Conservation (phyloP, 805 yeast species). For the Candida railenensis region DNA sequence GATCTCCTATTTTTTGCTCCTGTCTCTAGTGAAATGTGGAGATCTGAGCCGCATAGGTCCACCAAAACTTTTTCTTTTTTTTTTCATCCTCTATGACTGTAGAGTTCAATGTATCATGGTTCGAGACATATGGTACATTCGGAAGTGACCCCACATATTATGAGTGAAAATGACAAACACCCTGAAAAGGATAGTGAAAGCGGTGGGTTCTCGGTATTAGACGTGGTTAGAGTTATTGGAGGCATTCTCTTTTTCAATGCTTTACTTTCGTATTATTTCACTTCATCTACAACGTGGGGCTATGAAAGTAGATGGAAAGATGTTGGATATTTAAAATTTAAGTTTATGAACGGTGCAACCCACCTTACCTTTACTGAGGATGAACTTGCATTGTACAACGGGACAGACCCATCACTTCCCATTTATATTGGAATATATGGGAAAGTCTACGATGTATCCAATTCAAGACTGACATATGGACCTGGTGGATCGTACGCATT, state of each 20-base stretch:
- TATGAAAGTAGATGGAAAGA: constrained; percentile 50
- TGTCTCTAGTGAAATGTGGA: no score
- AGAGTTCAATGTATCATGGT: no score
- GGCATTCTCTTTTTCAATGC: constrained; percentile 50
- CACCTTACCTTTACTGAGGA: constrained; percentile 37
- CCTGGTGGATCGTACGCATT: constrained; percentile 54
- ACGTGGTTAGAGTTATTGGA: constrained; percentile 40
- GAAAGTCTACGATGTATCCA: constrained; percentile 61
- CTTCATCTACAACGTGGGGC: constrained; percentile 62
- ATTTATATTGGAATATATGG: constrained; percentile 62
- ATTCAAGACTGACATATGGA: constrained; percentile 52
- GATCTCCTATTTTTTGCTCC: no score
- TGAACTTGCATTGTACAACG: constrained; percentile 52
- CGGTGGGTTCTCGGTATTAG: constrained; percentile 30
- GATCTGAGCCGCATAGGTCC: neutral
- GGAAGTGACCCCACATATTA: neutral
- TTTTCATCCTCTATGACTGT: neutral
- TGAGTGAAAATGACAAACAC: neutral
- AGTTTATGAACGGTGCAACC: constrained; percentile 9
- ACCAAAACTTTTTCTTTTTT: neutral
- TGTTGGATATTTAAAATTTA: constrained; percentile 36
- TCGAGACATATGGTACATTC: no score
- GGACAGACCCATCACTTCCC: constrained; percentile 47
- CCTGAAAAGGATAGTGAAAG: neutral
- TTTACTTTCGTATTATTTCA: constrained; percentile 55